These are phyloP conservation scores for Talaromyces trachyspermus DNA, from an alignment of 495 filamentous ascomycete genomes.

Conservation along the genomic window DNA sequence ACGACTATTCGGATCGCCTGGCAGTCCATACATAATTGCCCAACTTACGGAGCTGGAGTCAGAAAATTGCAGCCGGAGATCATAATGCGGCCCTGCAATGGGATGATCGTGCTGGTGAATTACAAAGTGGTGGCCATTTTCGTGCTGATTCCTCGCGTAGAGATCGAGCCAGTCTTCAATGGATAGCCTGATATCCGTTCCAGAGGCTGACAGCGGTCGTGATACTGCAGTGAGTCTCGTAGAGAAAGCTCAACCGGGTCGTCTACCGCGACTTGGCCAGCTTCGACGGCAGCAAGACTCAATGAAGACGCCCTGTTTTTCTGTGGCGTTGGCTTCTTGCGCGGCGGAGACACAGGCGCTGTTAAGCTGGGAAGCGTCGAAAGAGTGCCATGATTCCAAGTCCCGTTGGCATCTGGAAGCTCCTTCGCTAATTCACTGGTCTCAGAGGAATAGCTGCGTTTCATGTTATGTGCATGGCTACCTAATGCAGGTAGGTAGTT, in stretches of 20 bases:
- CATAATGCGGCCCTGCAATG: slow-evolving; percentile 56
- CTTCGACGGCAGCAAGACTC: slow-evolving; percentile 47
- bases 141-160: slow-evolving; percentile 42
- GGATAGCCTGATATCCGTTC: slow-evolving; percentile 26
- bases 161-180: slow-evolving; percentile 43
- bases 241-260: slow-evolving; percentile 49
- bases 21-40: slow-evolving; percentile 60
- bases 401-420: background rate
- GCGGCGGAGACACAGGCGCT: slow-evolving; percentile 12
- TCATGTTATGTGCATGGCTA: no score
- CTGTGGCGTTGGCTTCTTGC: background rate
- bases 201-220: slow-evolving; percentile 13
- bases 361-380: slow-evolving; percentile 6
- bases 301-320: background rate
- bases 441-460: background rate
- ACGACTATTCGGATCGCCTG: slow-evolving; percentile 53
- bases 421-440: background rate
- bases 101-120: slow-evolving; percentile 68
- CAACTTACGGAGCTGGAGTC: slow-evolving; percentile 55
- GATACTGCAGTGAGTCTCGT: slow-evolving; percentile 25
- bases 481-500: no score
- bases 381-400: background rate
- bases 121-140: slow-evolving; percentile 51
- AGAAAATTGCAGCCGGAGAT: slow-evolving; percentile 60
- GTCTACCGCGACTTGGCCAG: slow-evolving; percentile 42